Percentiles rank a stretch among this genome's conserved stretches.
Evolutionary conservation across 1,284 basidiomycete species (phyloP).

Genomic region (Agaricales sp.): DNA sequence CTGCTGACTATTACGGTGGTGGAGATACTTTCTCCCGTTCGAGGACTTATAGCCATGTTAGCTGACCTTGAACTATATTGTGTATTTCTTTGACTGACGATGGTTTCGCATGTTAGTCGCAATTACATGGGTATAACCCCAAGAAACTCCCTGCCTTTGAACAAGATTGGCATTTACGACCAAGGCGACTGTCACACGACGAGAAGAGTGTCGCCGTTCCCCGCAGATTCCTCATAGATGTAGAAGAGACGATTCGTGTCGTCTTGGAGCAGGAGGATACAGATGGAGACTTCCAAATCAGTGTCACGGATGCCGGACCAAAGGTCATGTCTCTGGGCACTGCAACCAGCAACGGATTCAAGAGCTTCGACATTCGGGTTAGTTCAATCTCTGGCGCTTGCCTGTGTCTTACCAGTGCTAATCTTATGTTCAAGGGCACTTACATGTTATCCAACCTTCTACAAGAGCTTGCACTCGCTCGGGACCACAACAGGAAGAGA

Average conservation of each 20-base stretch:
- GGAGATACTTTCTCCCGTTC: constrained; percentile 68
- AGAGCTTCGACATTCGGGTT: constrained; percentile 90
- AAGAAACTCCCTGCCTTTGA: constrained; percentile 60
- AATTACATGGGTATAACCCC: constrained; percentile 54
- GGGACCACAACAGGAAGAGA: constrained; percentile 89
- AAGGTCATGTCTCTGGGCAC: constrained; percentile 96
- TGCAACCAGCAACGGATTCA: constrained; percentile 95
- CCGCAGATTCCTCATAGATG: constrained; percentile 91
- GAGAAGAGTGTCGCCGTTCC: constrained; percentile 65
- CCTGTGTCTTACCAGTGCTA: background rate
- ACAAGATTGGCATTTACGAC: constrained; percentile 61
- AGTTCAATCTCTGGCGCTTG: constrained; percentile 20
- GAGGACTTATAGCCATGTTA: constrained; percentile 77
- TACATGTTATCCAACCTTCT: constrained; percentile 99
- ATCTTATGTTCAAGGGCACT: constrained; percentile 60
- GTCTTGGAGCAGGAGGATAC: constrained; percentile 98
- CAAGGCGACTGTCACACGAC: constrained; percentile 79
- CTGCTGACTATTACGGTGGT: constrained; percentile 76
- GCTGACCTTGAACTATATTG: background rate
- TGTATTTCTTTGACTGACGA: constrained; percentile 9
- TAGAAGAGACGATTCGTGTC: constrained; percentile 97
- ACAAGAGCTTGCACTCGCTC: constrained; percentile 96
- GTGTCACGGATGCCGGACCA: constrained; percentile 92
- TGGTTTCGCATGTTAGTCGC: constrained; percentile 31
- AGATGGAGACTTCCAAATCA: constrained; percentile 95